Conservation (phyloP, 1,139 yeast genomes). For the Magnusiomyces magnusii region DNA sequence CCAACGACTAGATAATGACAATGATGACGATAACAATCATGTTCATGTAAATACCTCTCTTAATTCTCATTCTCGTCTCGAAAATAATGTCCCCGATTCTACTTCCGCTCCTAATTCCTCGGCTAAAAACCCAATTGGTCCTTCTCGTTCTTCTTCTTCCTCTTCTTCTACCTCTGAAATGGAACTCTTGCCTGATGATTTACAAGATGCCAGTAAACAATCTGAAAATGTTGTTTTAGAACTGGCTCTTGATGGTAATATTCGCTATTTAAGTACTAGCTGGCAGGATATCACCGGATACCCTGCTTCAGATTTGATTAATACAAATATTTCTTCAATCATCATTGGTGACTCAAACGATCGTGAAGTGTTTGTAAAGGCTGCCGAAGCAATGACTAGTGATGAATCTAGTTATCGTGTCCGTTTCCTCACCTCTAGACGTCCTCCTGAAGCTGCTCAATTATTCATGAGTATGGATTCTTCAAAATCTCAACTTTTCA, state of each 20-base stretch:
- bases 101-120: not conserved
- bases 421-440: conserved; percentile 40
- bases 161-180: conserved; percentile 3
- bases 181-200: conserved; percentile 22
- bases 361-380: conserved; percentile 58
- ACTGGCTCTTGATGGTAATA: conserved; percentile 66
- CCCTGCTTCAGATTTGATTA: conserved; percentile 43
- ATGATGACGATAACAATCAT: not conserved
- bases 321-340: conserved; percentile 54
- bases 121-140: not conserved
- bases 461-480: not conserved
- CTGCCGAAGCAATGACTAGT: conserved; percentile 59
- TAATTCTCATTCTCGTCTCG: too few species aligned
- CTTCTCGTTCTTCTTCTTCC: not conserved
- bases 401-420: conserved; percentile 77
- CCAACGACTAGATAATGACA: not conserved
- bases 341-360: conserved; percentile 65
- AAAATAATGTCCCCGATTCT: not conserved
- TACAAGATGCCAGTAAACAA: conserved; percentile 47
- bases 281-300: conserved; percentile 63
- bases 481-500: not conserved
- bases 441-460: conserved; percentile 1
- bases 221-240: conserved; percentile 85
- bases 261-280: conserved; percentile 63
- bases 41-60: not conserved